Percentiles rank a stretch among this genome's conserved stretches.
phyloP scores from a whole-genome alignment of 139 green algal genomes.

The Chloropicon primus region DNA sequence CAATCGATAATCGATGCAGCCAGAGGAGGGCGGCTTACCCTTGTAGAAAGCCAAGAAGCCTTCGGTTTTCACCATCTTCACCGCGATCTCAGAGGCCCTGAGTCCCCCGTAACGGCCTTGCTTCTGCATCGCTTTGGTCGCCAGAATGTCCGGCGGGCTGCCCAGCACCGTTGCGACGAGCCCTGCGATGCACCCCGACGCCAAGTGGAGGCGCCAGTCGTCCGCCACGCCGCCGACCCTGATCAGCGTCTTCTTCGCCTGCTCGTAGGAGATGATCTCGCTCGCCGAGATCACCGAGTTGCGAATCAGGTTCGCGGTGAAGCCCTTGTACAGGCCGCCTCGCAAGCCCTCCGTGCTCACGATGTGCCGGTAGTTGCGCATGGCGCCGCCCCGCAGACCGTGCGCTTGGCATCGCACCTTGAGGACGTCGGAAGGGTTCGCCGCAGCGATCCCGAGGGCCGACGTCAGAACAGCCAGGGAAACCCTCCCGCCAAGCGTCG shows the following conservation, averaged over 20 bases:
- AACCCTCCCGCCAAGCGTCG: not conserved
- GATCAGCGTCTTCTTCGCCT: conserved; percentile 10
- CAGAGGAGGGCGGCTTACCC: too few species aligned
- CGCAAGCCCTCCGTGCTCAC: conserved; percentile 10
- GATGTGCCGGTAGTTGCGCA: conserved; percentile 2
- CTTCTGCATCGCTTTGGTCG: conserved; percentile 19
- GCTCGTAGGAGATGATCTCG: conserved; percentile 26
- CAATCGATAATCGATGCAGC: too few species aligned
- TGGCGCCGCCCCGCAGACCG: not conserved
- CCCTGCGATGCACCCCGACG: conserved; percentile 14
- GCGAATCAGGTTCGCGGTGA: conserved; percentile 20
- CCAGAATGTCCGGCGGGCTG: conserved; percentile 25
- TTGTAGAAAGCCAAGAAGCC: conserved; percentile 24
- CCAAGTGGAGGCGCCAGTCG: conserved; percentile 15
- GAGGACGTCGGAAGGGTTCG: conserved; percentile 24
- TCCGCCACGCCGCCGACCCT: conserved; percentile 1
- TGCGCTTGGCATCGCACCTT: conserved; percentile 19
- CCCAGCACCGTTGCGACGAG: conserved; percentile 23
- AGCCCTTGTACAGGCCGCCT: conserved; percentile 20
- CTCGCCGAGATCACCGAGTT: conserved; percentile 25
- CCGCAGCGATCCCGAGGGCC: conserved; percentile 10
- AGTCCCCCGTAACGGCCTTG: not conserved
- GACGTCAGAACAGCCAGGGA: not conserved
- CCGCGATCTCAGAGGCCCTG: conserved; percentile 3
- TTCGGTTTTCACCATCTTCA: conserved; percentile 18